Evolutionary conservation across 257 asterid genomes (phyloP).

Genomic region (Petunia secreta): DNA sequence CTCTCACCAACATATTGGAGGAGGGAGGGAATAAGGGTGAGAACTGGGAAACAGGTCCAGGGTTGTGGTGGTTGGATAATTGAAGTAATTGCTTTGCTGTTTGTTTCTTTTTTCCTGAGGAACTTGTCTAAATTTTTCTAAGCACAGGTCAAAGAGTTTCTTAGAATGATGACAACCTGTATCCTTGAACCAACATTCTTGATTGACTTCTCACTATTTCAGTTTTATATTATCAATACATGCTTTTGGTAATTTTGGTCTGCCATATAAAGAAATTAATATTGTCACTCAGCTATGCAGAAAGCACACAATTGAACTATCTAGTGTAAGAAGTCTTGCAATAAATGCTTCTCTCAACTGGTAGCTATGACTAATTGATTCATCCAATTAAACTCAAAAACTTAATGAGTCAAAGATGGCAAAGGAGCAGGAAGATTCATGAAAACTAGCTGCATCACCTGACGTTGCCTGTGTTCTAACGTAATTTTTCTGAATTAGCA

Average conservation of each 20-base stretch:
- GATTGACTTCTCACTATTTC: no score
- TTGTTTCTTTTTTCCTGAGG: no score
- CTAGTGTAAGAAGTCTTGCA: not conserved
- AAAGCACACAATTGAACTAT: not conserved
- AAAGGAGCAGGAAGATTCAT: not conserved
- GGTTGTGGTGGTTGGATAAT: no score
- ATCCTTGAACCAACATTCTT: no score
- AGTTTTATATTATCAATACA: not conserved
- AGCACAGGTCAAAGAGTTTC: not conserved
- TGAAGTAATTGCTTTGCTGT: no score
- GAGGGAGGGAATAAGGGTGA: no score
- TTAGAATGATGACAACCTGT: not conserved
- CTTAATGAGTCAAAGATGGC: not conserved
- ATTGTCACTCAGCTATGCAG: not conserved
- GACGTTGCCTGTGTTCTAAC: conserved; percentile 39
- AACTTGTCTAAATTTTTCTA: no score
- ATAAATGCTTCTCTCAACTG: not conserved
- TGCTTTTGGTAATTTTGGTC: not conserved
- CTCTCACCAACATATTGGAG: no score
- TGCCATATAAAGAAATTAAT: not conserved
- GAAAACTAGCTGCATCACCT: conserved; percentile 17
- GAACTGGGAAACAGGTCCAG: no score
- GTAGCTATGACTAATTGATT: no score
- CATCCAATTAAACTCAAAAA: not conserved
- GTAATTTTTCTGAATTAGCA: conserved; percentile 36